Base-by-base conservation (phyloP, 331 rosid genomes). In the Dryas integrifolia region DNA sequence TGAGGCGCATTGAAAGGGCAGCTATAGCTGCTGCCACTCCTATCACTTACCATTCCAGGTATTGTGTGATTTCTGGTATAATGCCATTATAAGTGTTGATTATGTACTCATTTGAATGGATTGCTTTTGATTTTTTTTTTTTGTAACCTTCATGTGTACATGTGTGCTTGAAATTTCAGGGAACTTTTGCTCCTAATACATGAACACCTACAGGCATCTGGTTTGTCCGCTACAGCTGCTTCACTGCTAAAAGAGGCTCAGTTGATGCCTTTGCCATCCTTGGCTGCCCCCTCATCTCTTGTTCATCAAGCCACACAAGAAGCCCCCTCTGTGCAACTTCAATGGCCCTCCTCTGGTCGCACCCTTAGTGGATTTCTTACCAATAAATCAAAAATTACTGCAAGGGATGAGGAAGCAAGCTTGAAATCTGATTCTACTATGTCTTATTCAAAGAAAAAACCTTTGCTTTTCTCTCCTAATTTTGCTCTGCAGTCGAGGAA, bases 11-110 rank as follows among this genome's bases (percentile, higher is more conserved):
- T 76, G 99, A 95, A 87, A 92, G 99, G 80, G 99, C 96, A 69
- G 99, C 99, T 51, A 92, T 95, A 67, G 99, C 99, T 67, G 98
- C 99, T 83, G 99, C 99, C 35, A 95, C 99, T 74, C 99, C 99
- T 68, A 95, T 95, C 76, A 89, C 97, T 70, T 95, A 95, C 80
- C 98, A 92, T 78, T 81, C 96, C 79, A 92, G 91, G 99, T 95
- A 82, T 65, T 67, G 73, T 1, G 39, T 68, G 43, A 62, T 67
- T 70, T 65, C 68, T 67, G 58, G 52, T 7, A 9, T 49, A 48
- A 40, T 51, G 35, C 63, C 60, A 56, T 65, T 71, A 24, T 72
- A 44, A 67, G 47, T n/a, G 6, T 62, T 72, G 56, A 60, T 60
- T 30, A 15, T 21, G 24, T 76, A 58, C 50, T 60, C 13, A 13